phyloP scores from a whole-genome alignment of 306 rosid species.

The Inga leiocalycina region DNA sequence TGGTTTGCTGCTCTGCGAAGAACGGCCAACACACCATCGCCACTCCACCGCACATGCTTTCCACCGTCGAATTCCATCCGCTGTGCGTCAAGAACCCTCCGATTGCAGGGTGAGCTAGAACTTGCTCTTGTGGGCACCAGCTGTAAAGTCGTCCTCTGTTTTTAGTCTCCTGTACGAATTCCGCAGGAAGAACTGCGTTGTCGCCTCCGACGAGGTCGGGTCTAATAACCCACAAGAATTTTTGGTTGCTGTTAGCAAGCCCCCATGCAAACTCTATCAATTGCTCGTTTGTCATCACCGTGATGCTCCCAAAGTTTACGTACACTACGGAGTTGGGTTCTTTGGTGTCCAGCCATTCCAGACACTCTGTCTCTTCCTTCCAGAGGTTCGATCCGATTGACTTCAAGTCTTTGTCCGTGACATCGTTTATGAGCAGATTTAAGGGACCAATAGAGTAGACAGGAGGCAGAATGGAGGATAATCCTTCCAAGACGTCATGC shows the following conservation, averaged over 20 bases:
- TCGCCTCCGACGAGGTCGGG: constrained; percentile 58
- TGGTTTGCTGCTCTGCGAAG: constrained; percentile 73
- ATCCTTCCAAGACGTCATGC: neutral
- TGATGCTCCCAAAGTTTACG: constrained; percentile 74
- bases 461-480: constrained; percentile 36
- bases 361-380: constrained; percentile 62
- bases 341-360: constrained; percentile 59
- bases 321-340: constrained; percentile 55
- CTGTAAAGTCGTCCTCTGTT: constrained; percentile 43
- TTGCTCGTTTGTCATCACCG: constrained; percentile 59
- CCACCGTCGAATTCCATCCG: constrained; percentile 84
- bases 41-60: constrained; percentile 61
- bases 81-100: constrained; percentile 72
- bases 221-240: constrained; percentile 62
- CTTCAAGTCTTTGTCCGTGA: constrained; percentile 11
- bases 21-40: constrained; percentile 84
- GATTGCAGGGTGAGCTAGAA: constrained; percentile 51
- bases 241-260: constrained; percentile 51
- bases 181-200: constrained; percentile 36
- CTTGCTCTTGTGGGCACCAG: constrained; percentile 76
- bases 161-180: constrained; percentile 43
- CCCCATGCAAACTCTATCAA: constrained; percentile 77
- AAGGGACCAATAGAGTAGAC: constrained; percentile 72
- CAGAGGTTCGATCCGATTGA: constrained; percentile 62
- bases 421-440: constrained; percentile 30